Conservation (phyloP, 805 yeast species). For the Saccharomycopsis guyanensis region DNA sequence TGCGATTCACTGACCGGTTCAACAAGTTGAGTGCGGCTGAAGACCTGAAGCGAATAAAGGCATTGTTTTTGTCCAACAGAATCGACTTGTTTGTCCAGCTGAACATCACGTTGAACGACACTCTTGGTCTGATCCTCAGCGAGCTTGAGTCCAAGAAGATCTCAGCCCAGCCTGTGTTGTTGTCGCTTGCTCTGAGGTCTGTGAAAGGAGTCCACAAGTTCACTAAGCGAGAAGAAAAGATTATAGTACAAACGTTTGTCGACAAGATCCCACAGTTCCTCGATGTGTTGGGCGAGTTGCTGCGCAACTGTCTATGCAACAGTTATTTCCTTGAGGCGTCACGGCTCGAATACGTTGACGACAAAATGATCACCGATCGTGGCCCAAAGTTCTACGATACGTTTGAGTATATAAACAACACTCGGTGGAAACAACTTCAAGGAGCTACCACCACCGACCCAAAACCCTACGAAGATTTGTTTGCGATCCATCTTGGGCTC, state of each 20-base stretch:
- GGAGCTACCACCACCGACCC: no score
- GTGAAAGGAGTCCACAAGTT: slow-evolving; percentile 2
- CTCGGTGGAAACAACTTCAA: no score
- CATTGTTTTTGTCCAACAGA: neutral
- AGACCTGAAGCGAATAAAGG: neutral
- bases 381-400: no score
- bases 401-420: no score
- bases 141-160: neutral
- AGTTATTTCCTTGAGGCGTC: neutral
- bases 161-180: neutral
- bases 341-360: neutral
- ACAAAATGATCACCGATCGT: neutral
- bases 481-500: no score
- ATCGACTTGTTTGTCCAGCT: neutral
- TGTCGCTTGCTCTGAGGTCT: neutral
- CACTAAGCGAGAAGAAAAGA: slow-evolving; percentile 8
- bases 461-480: neutral
- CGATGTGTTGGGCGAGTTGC: neutral
- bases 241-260: neutral
- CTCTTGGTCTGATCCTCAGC: neutral
- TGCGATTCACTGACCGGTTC: neutral
- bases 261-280: neutral
- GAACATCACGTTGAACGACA: neutral
- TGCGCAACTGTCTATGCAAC: neutral
- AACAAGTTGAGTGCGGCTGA: neutral